Conservation (phyloP, 768 basidiomycete genomes). For the Punctularia strigosozonata region DNA sequence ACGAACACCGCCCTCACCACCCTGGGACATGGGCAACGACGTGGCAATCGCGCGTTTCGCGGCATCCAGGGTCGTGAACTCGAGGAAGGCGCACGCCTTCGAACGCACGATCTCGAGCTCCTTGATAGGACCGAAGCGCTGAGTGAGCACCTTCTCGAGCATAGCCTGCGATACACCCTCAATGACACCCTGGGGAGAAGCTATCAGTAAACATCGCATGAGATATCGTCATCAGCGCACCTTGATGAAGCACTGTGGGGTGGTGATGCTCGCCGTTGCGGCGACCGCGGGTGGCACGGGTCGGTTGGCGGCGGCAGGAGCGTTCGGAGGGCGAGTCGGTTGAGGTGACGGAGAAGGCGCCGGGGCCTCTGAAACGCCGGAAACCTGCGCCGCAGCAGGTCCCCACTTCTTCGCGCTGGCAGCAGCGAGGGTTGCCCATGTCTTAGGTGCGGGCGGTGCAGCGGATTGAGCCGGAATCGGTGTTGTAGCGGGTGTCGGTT, state of each 20-base stretch:
- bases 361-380: constrained; percentile 60
- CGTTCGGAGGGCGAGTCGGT: constrained; percentile 12
- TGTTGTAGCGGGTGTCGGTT: constrained; percentile 22
- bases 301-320: constrained; percentile 29
- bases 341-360: constrained; percentile 5
- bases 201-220: constrained; percentile 1
- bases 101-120: constrained; percentile 79
- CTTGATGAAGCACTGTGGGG: constrained; percentile 88
- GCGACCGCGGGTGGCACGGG: constrained; percentile 24
- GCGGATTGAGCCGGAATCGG: constrained; percentile 26
- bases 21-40: constrained; percentile 50
- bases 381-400: constrained; percentile 63
- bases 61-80: constrained; percentile 65
- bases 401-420: constrained; percentile 80
- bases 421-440: constrained; percentile 90
- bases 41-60: constrained; percentile 81
- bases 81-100: constrained; percentile 93
- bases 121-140: constrained; percentile 72
- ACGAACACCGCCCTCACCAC: constrained; percentile 85
- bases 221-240: constrained; percentile 23
- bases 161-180: constrained; percentile 46
- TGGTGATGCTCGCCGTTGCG: constrained; percentile 53
- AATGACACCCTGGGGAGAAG: constrained; percentile 47
- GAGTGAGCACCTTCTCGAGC: constrained; percentile 37
- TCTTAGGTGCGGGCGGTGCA: constrained; percentile 50